Conservation (phyloP, 306 rosid species). For the Quercus alba region DNA sequence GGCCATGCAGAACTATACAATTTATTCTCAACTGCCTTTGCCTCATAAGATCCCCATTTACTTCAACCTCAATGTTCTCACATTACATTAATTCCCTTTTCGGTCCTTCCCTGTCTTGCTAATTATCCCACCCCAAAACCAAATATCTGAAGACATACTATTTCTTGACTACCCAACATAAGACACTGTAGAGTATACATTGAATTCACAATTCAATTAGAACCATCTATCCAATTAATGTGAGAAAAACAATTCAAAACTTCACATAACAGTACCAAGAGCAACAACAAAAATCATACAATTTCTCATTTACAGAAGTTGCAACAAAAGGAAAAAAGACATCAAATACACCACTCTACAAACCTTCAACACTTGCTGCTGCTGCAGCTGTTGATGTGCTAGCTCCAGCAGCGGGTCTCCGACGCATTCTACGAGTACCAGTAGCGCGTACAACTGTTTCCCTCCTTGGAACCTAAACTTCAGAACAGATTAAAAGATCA, state of each 20-base stretch:
- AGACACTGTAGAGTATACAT: neutral
- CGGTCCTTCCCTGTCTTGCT: neutral
- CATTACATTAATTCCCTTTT: neutral
- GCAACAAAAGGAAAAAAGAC: neutral
- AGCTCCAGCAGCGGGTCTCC: slow-evolving; percentile 84
- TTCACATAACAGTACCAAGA: neutral
- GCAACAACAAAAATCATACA: neutral
- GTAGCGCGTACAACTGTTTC: slow-evolving; percentile 77
- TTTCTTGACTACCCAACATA: neutral
- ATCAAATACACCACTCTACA: neutral
- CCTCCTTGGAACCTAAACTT: slow-evolving; percentile 58
- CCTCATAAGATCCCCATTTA: neutral
- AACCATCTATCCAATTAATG: neutral
- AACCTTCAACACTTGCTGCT: slow-evolving; percentile 63
- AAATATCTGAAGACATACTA: neutral
- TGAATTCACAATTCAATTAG: neutral
- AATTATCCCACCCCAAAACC: no score
- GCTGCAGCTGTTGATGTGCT: slow-evolving; percentile 66
- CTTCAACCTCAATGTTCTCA: neutral
- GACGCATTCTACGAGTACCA: slow-evolving; percentile 81
- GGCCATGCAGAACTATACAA: neutral
- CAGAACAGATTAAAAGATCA: neutral
- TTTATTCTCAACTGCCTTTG: neutral
- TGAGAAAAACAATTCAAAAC: neutral
- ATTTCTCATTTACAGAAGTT: neutral